Percentiles rank a stretch among this genome's conserved stretches.
Evolutionary conservation across 148 eudicot genomes (phyloP).

Genomic region (Camellia sinensis): DNA sequence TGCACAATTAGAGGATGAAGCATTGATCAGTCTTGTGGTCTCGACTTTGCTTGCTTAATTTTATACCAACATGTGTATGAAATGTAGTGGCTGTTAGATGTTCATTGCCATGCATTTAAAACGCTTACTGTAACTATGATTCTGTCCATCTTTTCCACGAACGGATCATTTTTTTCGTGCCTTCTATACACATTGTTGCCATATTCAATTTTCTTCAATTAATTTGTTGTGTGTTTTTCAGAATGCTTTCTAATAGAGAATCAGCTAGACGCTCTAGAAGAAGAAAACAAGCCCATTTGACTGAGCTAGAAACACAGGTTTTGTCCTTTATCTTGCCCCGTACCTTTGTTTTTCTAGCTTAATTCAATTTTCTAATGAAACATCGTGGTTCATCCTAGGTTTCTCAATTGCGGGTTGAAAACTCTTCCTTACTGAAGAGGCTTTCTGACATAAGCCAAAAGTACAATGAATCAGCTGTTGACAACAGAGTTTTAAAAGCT

Average conservation of each 20-base stretch:
- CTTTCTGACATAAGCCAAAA: conserved; percentile 81
- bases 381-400: conserved; percentile 43
- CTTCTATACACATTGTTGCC: not conserved
- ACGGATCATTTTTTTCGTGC: not conserved
- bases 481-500: conserved; percentile 95
- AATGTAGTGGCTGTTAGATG: not conserved
- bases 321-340: conserved; percentile 1
- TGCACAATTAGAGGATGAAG: not conserved
- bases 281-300: conserved; percentile 93
- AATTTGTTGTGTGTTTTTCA: conserved; percentile 28
- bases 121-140: not conserved
- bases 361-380: conserved; percentile 1
- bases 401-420: conserved; percentile 80
- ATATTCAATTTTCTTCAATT: not conserved
- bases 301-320: conserved; percentile 97
- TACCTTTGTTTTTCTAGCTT: not conserved
- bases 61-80: not conserved
- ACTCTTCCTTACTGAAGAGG: conserved; percentile 85
- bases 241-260: conserved; percentile 99
- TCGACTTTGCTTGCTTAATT: not conserved
- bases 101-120: not conserved
- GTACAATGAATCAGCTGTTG: conserved; percentile 93
- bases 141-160: not conserved
- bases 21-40: not conserved
- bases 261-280: conserved; percentile 98